Evolutionary conservation across 805 yeast genomes (phyloP), one percentile per base, ranked within the genome.

Genomic region (Hanseniaspora valbyensis): DNA sequence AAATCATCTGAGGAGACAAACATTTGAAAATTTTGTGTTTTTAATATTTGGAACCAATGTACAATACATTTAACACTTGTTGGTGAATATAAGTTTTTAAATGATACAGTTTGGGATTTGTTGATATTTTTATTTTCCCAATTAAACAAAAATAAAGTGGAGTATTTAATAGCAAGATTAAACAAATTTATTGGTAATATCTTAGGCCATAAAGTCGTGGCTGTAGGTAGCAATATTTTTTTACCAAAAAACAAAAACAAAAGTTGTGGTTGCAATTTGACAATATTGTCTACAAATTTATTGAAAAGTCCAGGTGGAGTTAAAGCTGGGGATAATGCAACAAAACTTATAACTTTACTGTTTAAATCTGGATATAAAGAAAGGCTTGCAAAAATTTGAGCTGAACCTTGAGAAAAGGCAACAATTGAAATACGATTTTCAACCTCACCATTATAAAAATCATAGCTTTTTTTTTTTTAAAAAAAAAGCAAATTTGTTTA

Each of bases 31-130:
- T 76, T 73, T 42, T 76, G 77, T 6, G 83, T 72, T 48, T 81
- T 72, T 54, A 90, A 84, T 49, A 90, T 89, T 66, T 87, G 95
- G 59, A 87, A 86, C 96, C 96, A 87, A 65, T 87, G 96, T n/a
- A 88, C 96, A 41, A 87, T 88, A 9, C 84, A 77, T 64, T 89
- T 90, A 24, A 89, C 97, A 2, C 89, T 79, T 0, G 97, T 87
- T 21, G 95, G 83, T 1, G 95, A 84, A 66, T 89, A 90, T 50
- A 90, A 69, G 63, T 92, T 96, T 16, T 86, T 78, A 64, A 86
- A 90, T n/a, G 84, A 73, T 43, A 78, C 67, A 61, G 89, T 90
- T 64, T 89, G 95, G 37, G 77, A 66, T 53, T 74, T 70, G 30
- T 78, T 67, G 56, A 92, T 90, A 65, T 90, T 86, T 4, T 55